A percentile compares a stretch with the other conserved stretches of the same genome.
phyloP scores from a whole-genome alignment of 108 stramenopile genomes.

The Nitzschia palea region DNA sequence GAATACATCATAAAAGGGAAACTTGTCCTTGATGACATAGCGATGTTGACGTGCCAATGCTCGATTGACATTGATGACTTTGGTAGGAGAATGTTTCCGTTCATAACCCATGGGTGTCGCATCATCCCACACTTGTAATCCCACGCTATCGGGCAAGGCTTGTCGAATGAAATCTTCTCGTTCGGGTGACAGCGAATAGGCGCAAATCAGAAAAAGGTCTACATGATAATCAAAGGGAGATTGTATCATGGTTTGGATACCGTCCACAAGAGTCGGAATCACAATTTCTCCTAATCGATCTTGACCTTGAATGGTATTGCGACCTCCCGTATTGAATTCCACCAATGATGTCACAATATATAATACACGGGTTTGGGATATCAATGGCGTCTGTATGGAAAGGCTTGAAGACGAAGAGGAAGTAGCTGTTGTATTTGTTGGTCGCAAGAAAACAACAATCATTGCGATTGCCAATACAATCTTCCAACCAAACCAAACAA shows the following conservation, averaged over 20 bases:
- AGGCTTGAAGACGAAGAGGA: background rate
- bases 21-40: constrained; percentile 75
- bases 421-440: background rate
- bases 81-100: constrained; percentile 18
- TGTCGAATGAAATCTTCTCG: constrained; percentile 48
- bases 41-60: constrained; percentile 82
- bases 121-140: constrained; percentile 77
- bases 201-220: constrained; percentile 60
- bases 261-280: constrained; percentile 62
- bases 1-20: constrained; percentile 74
- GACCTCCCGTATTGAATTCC: constrained; percentile 66
- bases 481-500: constrained; percentile 48
- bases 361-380: constrained; percentile 33
- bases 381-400: too few relatives aligned
- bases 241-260: constrained; percentile 59
- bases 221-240: constrained; percentile 47
- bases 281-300: constrained; percentile 70
- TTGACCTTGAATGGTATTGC: constrained; percentile 54
- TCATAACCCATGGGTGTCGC: constrained; percentile 70
- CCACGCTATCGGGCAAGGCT: constrained; percentile 60
- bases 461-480: constrained; percentile 16
- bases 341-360: constrained; percentile 71
- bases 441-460: constrained; percentile 11
- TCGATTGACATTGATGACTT: constrained; percentile 27
- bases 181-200: constrained; percentile 40